Percentiles rank a stretch among this genome's conserved stretches.
These are phyloP conservation scores for Epichloe gansuensis DNA, from an alignment of 2,329 filamentous ascomycete genomes.

Conservation along the genomic window DNA sequence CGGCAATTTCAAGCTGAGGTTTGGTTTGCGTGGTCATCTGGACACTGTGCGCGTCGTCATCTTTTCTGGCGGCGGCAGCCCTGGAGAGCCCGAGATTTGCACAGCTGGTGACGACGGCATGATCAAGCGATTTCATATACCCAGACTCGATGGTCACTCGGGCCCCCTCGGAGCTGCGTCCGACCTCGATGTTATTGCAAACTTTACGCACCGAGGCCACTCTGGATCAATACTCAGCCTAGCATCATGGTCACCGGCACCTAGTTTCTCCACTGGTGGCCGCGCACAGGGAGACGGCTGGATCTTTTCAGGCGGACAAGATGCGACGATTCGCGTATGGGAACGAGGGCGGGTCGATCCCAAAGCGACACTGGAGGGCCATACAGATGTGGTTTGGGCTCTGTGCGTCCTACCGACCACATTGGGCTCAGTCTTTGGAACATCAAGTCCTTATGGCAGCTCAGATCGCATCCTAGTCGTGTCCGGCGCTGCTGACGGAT, in stretches of 20 bases:
- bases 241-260: conserved; percentile 74
- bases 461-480: conserved; percentile 81
- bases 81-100: conserved; percentile 91
- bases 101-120: conserved; percentile 91
- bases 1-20: conserved; percentile 80
- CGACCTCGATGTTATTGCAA: conserved; percentile 82
- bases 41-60: conserved; percentile 91
- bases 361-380: conserved; percentile 85
- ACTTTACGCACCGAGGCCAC: conserved; percentile 92
- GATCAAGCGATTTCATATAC: conserved; percentile 94
- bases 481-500: conserved; percentile 82
- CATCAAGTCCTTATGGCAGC: conserved; percentile 59
- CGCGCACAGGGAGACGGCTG: conserved; percentile 85
- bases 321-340: conserved; percentile 88
- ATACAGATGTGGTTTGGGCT: conserved; percentile 92
- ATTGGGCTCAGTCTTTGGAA: conserved; percentile 67
- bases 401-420: conserved; percentile 84
- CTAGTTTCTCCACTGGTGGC: conserved; percentile 80
- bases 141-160: conserved; percentile 52
- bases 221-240: conserved; percentile 79
- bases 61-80: conserved; percentile 91
- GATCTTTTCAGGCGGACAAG: conserved; percentile 96
- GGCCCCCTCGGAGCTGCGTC: conserved; percentile 41
- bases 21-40: conserved; percentile 81
- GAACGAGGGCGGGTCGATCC: conserved; percentile 88